A percentile compares a stretch with the other conserved stretches of the same genome.
These are phyloP conservation scores for Punica granatum DNA, from an alignment of 345 rosid species.

Conservation along the genomic window DNA sequence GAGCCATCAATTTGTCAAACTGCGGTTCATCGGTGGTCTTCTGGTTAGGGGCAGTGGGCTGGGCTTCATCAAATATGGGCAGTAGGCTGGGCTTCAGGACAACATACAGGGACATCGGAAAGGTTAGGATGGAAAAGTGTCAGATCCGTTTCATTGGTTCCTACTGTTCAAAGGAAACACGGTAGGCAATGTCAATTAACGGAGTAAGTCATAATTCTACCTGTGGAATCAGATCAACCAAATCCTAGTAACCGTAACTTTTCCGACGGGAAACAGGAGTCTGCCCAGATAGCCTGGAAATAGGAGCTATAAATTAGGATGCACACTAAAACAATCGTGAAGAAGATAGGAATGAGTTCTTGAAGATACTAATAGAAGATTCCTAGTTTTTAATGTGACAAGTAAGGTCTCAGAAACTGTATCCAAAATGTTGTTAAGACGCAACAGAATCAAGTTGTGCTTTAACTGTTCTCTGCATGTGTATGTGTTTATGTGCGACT, in stretches of 20 bases:
- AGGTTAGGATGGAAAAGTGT: slow-evolving; percentile 43
- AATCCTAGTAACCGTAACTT: slow-evolving; percentile 73
- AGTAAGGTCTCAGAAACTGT: too few species aligned
- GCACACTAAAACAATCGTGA: not conserved
- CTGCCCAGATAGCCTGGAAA: slow-evolving; percentile 85
- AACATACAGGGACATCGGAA: slow-evolving; percentile 43
- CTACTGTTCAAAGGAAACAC: slow-evolving; percentile 25
- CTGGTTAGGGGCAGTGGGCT: slow-evolving; percentile 72
- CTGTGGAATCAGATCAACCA: slow-evolving; percentile 24
- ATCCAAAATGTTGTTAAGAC: too few species aligned
- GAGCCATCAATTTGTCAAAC: slow-evolving; percentile 56
- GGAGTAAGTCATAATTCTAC: slow-evolving; percentile 35
- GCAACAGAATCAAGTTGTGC: too few species aligned
- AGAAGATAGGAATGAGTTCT: not conserved
- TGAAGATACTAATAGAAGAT: not conserved
- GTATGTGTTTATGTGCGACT: too few species aligned
- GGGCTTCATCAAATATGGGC: slow-evolving; percentile 73
- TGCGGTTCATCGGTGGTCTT: slow-evolving; percentile 91
- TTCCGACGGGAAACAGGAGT: slow-evolving; percentile 71
- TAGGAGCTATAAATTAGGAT: slow-evolving; percentile 32
- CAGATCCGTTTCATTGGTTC: slow-evolving; percentile 22
- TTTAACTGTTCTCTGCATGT: too few species aligned
- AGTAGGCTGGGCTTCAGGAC: slow-evolving; percentile 87
- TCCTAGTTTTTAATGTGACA: not conserved
- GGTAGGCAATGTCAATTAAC: slow-evolving; percentile 7